These are phyloP conservation scores for Leishmania arabica DNA, from an alignment of 208 protist species.

Conservation along the genomic window DNA sequence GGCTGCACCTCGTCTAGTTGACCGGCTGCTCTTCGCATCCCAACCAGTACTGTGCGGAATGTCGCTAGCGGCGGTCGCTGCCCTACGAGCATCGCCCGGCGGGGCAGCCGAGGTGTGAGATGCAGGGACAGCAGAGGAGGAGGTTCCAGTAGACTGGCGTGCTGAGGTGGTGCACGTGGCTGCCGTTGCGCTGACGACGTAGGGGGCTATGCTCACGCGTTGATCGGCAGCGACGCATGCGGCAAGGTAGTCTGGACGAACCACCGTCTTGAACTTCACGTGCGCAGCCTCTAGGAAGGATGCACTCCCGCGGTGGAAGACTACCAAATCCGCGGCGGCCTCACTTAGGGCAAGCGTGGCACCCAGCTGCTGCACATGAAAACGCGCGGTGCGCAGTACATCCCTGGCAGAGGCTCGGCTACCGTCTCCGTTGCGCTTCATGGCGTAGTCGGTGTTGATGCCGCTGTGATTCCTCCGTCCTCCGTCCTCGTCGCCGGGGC, in stretches of 20 bases:
- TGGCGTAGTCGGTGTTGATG: background rate
- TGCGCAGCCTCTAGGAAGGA: slow-evolving; percentile 30
- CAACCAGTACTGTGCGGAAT: background rate
- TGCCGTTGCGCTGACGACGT: slow-evolving; percentile 5
- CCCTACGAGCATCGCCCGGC: background rate
- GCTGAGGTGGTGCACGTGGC: background rate
- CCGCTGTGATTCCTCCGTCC: background rate
- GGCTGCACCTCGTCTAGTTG: background rate
- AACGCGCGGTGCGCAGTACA: slow-evolving; percentile 19
- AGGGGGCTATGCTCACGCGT: slow-evolving; percentile 31
- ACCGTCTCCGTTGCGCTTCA: background rate
- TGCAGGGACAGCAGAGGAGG: background rate
- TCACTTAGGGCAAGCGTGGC: slow-evolving; percentile 60
- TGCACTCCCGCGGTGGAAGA: slow-evolving; percentile 49
- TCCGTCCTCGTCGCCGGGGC: background rate
- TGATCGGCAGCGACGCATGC: slow-evolving; percentile 33
- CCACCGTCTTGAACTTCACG: slow-evolving; percentile 41
- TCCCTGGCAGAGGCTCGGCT: background rate
- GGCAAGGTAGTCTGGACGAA: slow-evolving; percentile 51
- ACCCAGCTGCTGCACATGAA: slow-evolving; percentile 50
- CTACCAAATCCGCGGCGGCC: slow-evolving; percentile 49
- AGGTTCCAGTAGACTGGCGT: background rate
- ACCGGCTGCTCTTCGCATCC: background rate
- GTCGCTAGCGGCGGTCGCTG: background rate
- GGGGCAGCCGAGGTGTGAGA: background rate